Evolutionary conservation across 1,284 basidiomycete genomes (phyloP), one percentile per base, ranked within the genome.

Genomic region (Chiua sp.): DNA sequence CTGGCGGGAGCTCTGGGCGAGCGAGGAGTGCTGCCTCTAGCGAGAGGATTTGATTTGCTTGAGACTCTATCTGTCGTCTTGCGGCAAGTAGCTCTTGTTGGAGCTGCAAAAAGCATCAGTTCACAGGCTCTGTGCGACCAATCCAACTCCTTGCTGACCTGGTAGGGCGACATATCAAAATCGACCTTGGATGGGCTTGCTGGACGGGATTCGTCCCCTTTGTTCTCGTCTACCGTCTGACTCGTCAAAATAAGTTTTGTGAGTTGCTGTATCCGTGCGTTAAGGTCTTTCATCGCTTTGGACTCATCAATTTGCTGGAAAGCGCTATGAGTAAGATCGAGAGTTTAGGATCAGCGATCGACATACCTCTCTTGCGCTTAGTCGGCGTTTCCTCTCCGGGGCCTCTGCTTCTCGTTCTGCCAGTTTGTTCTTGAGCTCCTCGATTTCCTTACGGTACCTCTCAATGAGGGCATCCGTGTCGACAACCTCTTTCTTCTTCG

Each of bases 381-480:
- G 75, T 53, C 90, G 79, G 54, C 89, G 80, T 50, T 78, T 80
- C 60, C 81, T 78, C 44, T 80, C 81, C 48, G 85, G 82, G 8
- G 78, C 77, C 8, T 79, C 80, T 13, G 82, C 82, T 72, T 93
- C 91, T 51, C 87, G 81, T 66, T 93, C 89, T 32, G 82, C 75
- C 39, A 94, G 78, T 39, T 90, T 79, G 10, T 73, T 78, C 77
- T 87, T 91, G 59, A 96, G 85, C 50, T 94, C 92, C 37, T 93
- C 92, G 62, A 97, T 96, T 77, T 97, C 94, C 70, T 90, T 91
- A 66, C 92, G 85, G 75, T 98, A 98, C 59, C 94, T 85, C 77
- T 93, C 90, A 61, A 98, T 92, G 32, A 98, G 82, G 0, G 95
- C 95, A 65, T 96, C 94, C 0, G 94, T 95, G 69, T 97, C 94